Conservation (phyloP, 2,329 filamentous ascomycete species). For the Phaeophleospora eucalypticola region DNA sequence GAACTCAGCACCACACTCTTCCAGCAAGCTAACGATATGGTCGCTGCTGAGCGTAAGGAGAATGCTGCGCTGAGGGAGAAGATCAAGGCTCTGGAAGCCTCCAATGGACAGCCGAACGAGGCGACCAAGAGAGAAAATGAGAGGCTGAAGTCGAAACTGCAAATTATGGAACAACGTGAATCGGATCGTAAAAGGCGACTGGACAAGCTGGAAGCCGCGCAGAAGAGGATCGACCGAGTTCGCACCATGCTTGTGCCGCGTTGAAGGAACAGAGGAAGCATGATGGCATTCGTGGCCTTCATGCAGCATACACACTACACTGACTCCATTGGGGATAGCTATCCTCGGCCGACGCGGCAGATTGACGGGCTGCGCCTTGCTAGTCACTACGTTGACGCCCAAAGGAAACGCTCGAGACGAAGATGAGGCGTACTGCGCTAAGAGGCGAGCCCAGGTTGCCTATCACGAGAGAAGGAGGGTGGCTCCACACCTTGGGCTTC, state of each 20-base stretch:
- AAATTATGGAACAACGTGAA: slow-evolving; percentile 65
- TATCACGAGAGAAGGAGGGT: too few relatives aligned
- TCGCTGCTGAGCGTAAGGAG: slow-evolving; percentile 68
- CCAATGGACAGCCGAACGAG: slow-evolving; percentile 60
- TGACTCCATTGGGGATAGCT: too few relatives aligned
- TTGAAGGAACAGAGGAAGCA: slow-evolving; percentile 21
- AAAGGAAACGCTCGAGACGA: too few relatives aligned
- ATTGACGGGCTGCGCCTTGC: too few relatives aligned
- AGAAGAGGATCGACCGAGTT: slow-evolving; percentile 67
- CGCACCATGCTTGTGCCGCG: slow-evolving; percentile 53
- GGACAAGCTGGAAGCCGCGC: slow-evolving; percentile 66
- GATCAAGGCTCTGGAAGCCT: slow-evolving; percentile 62
- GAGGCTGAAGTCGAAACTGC: slow-evolving; percentile 66
- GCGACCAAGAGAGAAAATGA: slow-evolving; percentile 60
- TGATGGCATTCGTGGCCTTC: too few relatives aligned
- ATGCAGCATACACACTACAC: too few relatives aligned
- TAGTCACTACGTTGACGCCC: too few relatives aligned
- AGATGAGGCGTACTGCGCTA: too few relatives aligned
- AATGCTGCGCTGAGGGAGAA: slow-evolving; percentile 67
- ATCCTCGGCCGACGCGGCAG: too few relatives aligned
- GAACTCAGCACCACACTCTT: slow-evolving; percentile 73
- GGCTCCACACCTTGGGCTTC: too few relatives aligned
- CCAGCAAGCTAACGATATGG: slow-evolving; percentile 84
- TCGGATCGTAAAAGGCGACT: slow-evolving; percentile 64
- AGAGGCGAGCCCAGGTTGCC: too few relatives aligned